phyloP scores from a whole-genome alignment of 371 early-diverging fungal species.

The Circinella umbellata region DNA sequence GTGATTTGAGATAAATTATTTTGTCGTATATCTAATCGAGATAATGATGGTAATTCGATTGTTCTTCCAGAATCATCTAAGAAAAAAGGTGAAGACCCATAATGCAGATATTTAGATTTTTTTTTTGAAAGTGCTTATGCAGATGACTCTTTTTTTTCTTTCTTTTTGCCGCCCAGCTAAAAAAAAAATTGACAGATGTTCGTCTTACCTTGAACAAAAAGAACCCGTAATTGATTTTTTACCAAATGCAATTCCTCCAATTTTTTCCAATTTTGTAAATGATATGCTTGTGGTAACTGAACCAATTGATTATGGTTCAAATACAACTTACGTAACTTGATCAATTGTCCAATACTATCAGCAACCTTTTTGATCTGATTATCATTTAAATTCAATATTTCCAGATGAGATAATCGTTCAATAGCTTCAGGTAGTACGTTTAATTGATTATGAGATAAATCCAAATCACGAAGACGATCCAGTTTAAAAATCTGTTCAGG shows the following conservation, averaged over 20 bases:
- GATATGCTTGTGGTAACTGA: constrained; percentile 42
- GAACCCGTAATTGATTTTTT: constrained; percentile 46
- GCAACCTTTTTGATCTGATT: constrained; percentile 64
- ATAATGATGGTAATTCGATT: constrained; percentile 36
- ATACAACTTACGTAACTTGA: constrained; percentile 58
- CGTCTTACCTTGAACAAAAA: constrained; percentile 31
- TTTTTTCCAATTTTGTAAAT: constrained; percentile 35
- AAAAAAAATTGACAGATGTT: background rate
- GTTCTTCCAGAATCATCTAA: background rate
- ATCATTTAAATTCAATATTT: constrained; percentile 65
- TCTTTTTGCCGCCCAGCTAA: background rate
- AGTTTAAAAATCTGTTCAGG: constrained; percentile 48
- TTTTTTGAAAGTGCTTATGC: no score
- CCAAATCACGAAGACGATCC: constrained; percentile 48
- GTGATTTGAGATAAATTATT: constrained; percentile 43
- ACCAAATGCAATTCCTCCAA: constrained; percentile 56
- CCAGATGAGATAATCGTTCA: constrained; percentile 38
- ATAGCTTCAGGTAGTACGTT: constrained; percentile 35
- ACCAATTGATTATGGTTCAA: constrained; percentile 60
- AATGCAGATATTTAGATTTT: no score
- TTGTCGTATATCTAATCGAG: constrained; percentile 64
- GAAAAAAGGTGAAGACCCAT: background rate
- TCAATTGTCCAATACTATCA: constrained; percentile 47
- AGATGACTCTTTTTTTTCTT: background rate
- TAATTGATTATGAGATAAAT: constrained; percentile 56